Evolutionary conservation across 257 asterid genomes (phyloP).

Genomic region (Przewalskia tangutica): DNA sequence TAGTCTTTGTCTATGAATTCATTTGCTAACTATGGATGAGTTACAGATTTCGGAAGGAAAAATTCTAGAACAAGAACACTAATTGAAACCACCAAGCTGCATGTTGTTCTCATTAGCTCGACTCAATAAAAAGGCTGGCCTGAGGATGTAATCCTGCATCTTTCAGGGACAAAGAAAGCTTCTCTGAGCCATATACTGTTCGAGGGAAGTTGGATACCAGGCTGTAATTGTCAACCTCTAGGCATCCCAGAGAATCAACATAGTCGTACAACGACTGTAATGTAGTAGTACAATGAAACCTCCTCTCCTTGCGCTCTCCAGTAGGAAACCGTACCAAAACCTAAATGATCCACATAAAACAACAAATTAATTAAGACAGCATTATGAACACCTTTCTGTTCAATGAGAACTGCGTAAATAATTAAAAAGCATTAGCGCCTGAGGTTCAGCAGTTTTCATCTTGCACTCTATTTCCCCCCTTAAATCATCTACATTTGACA

Average conservation of each 20-base stretch:
- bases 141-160: slow-evolving; percentile 98
- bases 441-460: background rate
- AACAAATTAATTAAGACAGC: background rate
- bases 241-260: slow-evolving; percentile 77
- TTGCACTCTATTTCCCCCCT: background rate
- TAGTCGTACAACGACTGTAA: slow-evolving; percentile 63
- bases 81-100: background rate
- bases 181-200: slow-evolving; percentile 59
- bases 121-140: slow-evolving; percentile 88
- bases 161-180: slow-evolving; percentile 42
- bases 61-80: background rate
- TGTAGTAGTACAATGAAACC: slow-evolving; percentile 52
- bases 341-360: slow-evolving; percentile 22
- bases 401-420: background rate
- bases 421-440: background rate
- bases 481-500: background rate
- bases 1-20: background rate
- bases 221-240: slow-evolving; percentile 50
- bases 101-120: slow-evolving; percentile 21
- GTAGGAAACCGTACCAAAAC: slow-evolving; percentile 88
- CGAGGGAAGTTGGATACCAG: slow-evolving; percentile 92
- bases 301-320: slow-evolving; percentile 88
- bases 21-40: background rate
- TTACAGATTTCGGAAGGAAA: background rate
- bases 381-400: background rate